phyloP scores from a whole-genome alignment of 2,329 filamentous ascomycete species.

The Cytospora piceicola region DNA sequence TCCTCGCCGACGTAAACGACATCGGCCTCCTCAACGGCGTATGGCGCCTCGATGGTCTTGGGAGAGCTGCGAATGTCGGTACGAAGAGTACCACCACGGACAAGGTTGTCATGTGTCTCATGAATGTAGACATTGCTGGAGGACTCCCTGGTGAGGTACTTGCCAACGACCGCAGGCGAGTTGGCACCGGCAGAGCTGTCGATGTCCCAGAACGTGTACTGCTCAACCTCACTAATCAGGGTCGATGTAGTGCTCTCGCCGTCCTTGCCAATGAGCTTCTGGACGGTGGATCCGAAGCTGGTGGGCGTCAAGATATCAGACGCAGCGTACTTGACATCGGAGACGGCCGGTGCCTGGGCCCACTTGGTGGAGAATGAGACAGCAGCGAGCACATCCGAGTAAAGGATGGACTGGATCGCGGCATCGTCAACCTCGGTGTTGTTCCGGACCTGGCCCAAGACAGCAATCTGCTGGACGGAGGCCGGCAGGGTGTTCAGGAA shows the following conservation, averaged over 20 bases:
- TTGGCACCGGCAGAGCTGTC: conserved; percentile 71
- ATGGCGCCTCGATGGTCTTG: conserved; percentile 83
- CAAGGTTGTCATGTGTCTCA: conserved; percentile 68
- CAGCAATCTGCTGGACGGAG: conserved; percentile 74
- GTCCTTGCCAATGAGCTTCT: conserved; percentile 53
- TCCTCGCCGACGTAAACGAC: conserved; percentile 78
- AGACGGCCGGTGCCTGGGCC: conserved; percentile 64
- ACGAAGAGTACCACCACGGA: conserved; percentile 76
- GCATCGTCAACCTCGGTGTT: conserved; percentile 73
- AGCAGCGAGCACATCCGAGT: conserved; percentile 87
- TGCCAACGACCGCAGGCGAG: conserved; percentile 65
- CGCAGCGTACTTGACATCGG: conserved; percentile 90
- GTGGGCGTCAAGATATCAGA: conserved; percentile 60
- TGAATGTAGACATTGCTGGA: conserved; percentile 64
- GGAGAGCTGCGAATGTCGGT: conserved; percentile 84
- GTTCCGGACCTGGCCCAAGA: conserved; percentile 85
- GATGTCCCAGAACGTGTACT: conserved; percentile 93
- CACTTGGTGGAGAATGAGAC: conserved; percentile 77
- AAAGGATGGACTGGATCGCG: conserved; percentile 81
- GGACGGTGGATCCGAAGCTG: conserved; percentile 55
- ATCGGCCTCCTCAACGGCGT: conserved; percentile 78
- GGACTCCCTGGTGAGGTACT: conserved; percentile 71
- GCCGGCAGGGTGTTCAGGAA: conserved; percentile 82
- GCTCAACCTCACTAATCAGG: conserved; percentile 64
- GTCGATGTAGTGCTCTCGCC: conserved; percentile 40